Percentiles rank a stretch among this genome's conserved stretches.
These are phyloP conservation scores for Boletus fagicola DNA, from an alignment of 768 basidiomycete species.

Conservation along the genomic window DNA sequence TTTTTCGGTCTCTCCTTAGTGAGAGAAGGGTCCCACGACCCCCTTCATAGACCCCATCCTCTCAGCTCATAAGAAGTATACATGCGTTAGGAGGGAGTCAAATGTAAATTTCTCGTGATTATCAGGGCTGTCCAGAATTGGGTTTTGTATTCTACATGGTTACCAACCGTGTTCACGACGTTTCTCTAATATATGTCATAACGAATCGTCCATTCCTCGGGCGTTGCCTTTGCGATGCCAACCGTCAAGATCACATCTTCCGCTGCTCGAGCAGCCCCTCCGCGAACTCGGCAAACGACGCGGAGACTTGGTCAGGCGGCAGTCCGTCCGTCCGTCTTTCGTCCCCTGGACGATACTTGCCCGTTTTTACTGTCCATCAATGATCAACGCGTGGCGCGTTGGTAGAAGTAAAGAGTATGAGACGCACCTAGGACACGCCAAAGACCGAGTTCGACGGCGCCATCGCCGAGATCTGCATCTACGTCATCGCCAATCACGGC, in stretches of 20 bases:
- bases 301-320: constrained; percentile 53
- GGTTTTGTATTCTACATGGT: neutral
- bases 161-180: constrained; percentile 12
- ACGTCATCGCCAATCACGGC: constrained; percentile 69
- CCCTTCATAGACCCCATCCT: neutral
- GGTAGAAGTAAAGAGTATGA: too few relatives aligned
- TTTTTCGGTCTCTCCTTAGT: neutral
- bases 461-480: constrained; percentile 60
- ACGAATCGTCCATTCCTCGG: neutral
- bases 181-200: neutral
- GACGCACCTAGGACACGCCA: constrained; percentile 60
- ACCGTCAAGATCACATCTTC: neutral
- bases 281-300: constrained; percentile 54
- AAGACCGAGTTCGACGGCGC: constrained; percentile 57
- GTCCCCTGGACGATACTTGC: constrained; percentile 65
- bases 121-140: too few relatives aligned
- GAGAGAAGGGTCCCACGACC: neutral
- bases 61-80: too few relatives aligned
- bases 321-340: constrained; percentile 40
- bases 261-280: constrained; percentile 38
- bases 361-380: constrained; percentile 51
- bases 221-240: neutral
- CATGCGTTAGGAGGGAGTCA: neutral
- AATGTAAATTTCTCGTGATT: too few relatives aligned
- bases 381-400: neutral